A percentile compares a stretch with the other conserved stretches of the same genome.
Conservation (phyloP, 2,329 filamentous ascomycete genomes). For the Tolypocladium inflatum region DNA sequence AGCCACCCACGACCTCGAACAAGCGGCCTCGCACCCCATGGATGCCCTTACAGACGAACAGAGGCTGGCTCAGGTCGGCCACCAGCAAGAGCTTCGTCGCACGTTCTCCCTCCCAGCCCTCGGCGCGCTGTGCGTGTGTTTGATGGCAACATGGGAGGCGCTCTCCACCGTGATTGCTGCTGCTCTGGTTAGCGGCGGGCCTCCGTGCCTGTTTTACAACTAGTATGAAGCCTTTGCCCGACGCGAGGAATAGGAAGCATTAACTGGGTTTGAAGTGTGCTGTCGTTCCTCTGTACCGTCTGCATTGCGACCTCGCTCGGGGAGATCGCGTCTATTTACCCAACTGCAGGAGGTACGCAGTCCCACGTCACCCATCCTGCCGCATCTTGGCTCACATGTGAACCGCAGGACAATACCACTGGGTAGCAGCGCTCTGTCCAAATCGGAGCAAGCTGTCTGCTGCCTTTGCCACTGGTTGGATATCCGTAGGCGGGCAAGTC, state of each 20-base stretch:
- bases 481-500: slow-evolving; percentile 35
- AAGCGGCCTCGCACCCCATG: background rate
- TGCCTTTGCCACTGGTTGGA: slow-evolving; percentile 26
- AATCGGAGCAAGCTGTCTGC: slow-evolving; percentile 1
- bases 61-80: slow-evolving; percentile 17
- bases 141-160: slow-evolving; percentile 44
- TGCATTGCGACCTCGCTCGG: slow-evolving; percentile 28
- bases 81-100: slow-evolving; percentile 18
- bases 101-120: slow-evolving; percentile 33
- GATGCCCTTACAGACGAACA: slow-evolving; percentile 10
- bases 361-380: background rate
- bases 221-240: slow-evolving; percentile 16
- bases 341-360: slow-evolving; percentile 18
- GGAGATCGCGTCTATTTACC: slow-evolving; percentile 28
- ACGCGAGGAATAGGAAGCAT: background rate
- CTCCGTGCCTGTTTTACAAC: slow-evolving; percentile 35
- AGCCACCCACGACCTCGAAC: background rate
- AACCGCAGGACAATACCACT: slow-evolving; percentile 31
- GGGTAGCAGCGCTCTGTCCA: slow-evolving; percentile 27
- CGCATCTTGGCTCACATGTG: background rate
- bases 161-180: slow-evolving; percentile 33
- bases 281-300: slow-evolving; percentile 29
- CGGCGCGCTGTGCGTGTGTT: slow-evolving; percentile 31
- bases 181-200: slow-evolving; percentile 33
- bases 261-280: slow-evolving; percentile 19